Conservation (phyloP, 2,329 filamentous ascomycete species). For the Ciborinia camelliae region DNA sequence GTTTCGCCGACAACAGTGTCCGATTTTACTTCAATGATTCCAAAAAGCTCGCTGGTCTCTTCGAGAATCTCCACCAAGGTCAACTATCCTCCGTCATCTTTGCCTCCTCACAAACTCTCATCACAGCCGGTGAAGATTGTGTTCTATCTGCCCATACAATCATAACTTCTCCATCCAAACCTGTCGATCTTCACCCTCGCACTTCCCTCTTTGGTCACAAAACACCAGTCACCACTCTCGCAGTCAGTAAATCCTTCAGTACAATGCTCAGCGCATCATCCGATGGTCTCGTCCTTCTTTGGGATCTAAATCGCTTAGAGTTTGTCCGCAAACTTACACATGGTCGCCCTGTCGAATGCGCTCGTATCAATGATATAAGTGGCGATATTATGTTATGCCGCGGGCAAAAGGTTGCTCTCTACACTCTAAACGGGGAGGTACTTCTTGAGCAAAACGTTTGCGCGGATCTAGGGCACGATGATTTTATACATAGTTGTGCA, state of each 20-base stretch:
- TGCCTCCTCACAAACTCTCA: conserved; percentile 83
- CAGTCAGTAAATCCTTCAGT: conserved; percentile 83
- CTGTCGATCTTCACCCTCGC: conserved; percentile 73
- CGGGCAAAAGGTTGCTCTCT: conserved; percentile 70
- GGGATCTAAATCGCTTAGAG: conserved; percentile 88
- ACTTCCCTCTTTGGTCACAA: conserved; percentile 89
- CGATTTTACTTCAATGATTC: conserved; percentile 86
- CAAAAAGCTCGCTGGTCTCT: conserved; percentile 79
- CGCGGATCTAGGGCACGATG: conserved; percentile 55
- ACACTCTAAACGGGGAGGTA: conserved; percentile 81
- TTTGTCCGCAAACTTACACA: conserved; percentile 74
- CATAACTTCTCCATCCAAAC: conserved; percentile 57
- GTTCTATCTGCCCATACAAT: conserved; percentile 83
- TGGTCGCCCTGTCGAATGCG: conserved; percentile 63
- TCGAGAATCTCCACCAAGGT: conserved; percentile 90
- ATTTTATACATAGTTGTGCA: conserved; percentile 75
- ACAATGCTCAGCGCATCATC: conserved; percentile 79
- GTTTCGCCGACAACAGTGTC: conserved; percentile 87
- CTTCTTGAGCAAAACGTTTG: conserved; percentile 82
- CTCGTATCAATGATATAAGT: conserved; percentile 82
- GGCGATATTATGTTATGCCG: conserved; percentile 86
- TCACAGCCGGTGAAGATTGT: conserved; percentile 90
- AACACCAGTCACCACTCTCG: conserved; percentile 74
- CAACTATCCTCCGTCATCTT: conserved; percentile 82
- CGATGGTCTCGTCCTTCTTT: conserved; percentile 81